These are phyloP conservation scores for Trichopus zeylanicus DNA, from an alignment of 116 monocot genomes.

Conservation along the genomic window DNA sequence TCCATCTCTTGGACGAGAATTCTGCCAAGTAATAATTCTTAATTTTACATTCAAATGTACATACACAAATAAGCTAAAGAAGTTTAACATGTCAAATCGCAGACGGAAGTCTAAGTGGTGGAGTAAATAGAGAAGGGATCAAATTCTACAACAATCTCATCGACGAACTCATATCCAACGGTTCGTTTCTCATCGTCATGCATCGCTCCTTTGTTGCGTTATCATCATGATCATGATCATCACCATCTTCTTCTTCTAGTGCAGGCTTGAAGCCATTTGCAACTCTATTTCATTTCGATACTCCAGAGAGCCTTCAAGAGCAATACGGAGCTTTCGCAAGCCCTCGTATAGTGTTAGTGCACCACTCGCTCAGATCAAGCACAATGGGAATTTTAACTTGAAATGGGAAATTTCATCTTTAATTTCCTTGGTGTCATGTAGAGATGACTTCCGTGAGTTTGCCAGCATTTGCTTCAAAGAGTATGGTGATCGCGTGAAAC, in stretches of 20 bases:
- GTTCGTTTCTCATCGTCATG: too few species aligned
- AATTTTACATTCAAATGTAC: too few species aligned
- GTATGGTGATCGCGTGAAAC: constrained; percentile 30
- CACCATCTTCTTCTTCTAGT: too few species aligned
- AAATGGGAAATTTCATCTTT: too few species aligned
- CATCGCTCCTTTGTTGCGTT: not conserved
- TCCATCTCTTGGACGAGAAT: constrained; percentile 25
- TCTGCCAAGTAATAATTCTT: constrained; percentile 13
- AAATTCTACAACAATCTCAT: constrained; percentile 12
- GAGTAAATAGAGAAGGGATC: constrained; percentile 6
- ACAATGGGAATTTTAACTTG: too few species aligned
- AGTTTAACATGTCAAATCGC: too few species aligned
- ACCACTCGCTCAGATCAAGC: too few species aligned
- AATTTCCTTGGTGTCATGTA: too few species aligned
- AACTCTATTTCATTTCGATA: constrained; percentile 27
- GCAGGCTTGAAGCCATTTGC: not conserved
- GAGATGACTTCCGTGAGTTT: too few species aligned
- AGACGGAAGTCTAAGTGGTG: constrained; percentile 2
- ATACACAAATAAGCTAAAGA: too few species aligned
- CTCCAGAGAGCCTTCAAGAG: constrained; percentile 36
- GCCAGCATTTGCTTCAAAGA: constrained; percentile 24
- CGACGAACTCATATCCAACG: constrained; percentile 3
- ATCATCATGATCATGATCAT: too few species aligned
- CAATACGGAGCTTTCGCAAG: constrained; percentile 31
- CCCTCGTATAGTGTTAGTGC: too few species aligned